A percentile compares a stretch with the other conserved stretches of the same genome.
These are phyloP conservation scores for Trichothecium roseum DNA, from an alignment of 2,329 filamentous ascomycete genomes.

Conservation along the genomic window DNA sequence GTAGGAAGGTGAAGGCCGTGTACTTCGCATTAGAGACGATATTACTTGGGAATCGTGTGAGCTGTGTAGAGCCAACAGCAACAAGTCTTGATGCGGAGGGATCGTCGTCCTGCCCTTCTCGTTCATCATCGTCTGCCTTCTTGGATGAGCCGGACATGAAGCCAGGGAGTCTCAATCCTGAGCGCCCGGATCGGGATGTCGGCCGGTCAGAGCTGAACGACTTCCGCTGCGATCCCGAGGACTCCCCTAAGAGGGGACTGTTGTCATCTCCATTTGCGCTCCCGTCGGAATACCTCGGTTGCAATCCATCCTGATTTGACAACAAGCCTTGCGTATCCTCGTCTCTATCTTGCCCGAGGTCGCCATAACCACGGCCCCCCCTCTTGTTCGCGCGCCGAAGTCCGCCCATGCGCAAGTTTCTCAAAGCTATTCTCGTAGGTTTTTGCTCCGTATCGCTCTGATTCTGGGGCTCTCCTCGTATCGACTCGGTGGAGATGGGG, in stretches of 20 bases:
- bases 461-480: conserved; percentile 18
- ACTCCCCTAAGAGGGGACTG: conserved; percentile 54
- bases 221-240: conserved; percentile 14
- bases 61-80: conserved; percentile 63
- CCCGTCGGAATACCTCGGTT: conserved; percentile 47
- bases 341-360: conserved; percentile 46
- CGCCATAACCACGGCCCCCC: conserved; percentile 46
- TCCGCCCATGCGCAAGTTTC: conserved; percentile 58
- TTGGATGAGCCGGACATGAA: conserved; percentile 43
- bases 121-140: conserved; percentile 24
- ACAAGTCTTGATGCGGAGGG: conserved; percentile 65
- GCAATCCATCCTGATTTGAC: conserved; percentile 46
- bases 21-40: conserved; percentile 96
- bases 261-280: conserved; percentile 57
- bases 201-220: conserved; percentile 16
- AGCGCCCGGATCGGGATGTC: conserved; percentile 21
- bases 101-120: conserved; percentile 34
- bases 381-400: conserved; percentile 46
- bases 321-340: conserved; percentile 60
- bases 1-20: conserved; percentile 87
- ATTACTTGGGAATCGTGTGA: conserved; percentile 75
- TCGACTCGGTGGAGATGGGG: conserved; percentile 36
- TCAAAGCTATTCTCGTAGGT: conserved; percentile 56
- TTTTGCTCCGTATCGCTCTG: conserved; percentile 24
- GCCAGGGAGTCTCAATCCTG: conserved; percentile 53